Base-by-base conservation (phyloP, 257 asterid genomes). In the Capsicum rhomboideum region DNA sequence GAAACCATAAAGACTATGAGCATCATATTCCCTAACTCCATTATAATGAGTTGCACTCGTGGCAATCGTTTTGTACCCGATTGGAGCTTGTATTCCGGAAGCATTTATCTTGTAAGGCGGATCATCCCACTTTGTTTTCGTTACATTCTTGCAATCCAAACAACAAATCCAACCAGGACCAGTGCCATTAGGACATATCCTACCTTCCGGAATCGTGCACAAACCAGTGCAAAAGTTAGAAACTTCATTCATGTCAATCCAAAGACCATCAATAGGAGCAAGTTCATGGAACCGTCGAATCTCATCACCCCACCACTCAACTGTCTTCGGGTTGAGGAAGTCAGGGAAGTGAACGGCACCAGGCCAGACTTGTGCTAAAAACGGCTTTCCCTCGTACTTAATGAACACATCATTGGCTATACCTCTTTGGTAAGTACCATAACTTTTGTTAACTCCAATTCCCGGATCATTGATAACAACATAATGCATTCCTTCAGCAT, bases 331-430 rank as follows among this genome's bases (percentile, higher is more conserved):
- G 90, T 94, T 97, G 5, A 97, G 96, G 83, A 88, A 95, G 59
- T 97, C 99, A 0, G 99, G 99, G 91, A 95, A 95, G 88, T 95
- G 89, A 23, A 97, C 98, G 0, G 99, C 95, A 23, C 99, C 99
- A 0, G 98, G 99, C 99, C 99, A 95, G 17, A 97, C 99, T 82
- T 93, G 97, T n/a, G 94, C 99, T 9, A 95, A 77, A 82, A 84
- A 97, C 10, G 99, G 98, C 88, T 92, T 86, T 49, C 92, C 94
- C 11, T 87, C 82, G 72, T 95, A 95, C 74, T 97, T 97, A 82
- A 97, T 95, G 91, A 97, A 97, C 77, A 94, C 98, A 28, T 97
- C 99, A 4, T 93, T 89, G 21, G 92, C 94, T 4, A 93, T 23
- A 64, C 88, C 99, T 68, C 99, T 87, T 68, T 88, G 90, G 86